Percentiles rank a stretch among this genome's conserved stretches.
Evolutionary conservation across 2,329 filamentous ascomycete genomes (phyloP).

Genomic region (Dothistroma septosporum): DNA sequence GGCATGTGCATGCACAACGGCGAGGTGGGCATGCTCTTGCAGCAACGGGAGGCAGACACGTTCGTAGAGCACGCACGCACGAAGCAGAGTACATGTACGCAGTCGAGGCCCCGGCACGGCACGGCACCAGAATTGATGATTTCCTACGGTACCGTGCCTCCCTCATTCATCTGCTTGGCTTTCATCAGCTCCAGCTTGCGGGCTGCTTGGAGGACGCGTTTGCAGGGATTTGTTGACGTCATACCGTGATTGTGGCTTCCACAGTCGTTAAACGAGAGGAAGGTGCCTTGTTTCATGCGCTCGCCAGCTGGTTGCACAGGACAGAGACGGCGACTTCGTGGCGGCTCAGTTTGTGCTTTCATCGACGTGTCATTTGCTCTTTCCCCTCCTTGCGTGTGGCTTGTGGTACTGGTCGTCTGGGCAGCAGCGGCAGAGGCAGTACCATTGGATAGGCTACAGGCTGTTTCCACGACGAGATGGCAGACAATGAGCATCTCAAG

Average conservation of each 20-base stretch:
- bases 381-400: neutral
- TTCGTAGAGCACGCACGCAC: too few species aligned
- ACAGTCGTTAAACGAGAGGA: neutral
- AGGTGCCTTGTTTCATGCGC: neutral
- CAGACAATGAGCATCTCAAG: constrained; percentile 15
- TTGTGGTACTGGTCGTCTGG: neutral
- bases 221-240: neutral
- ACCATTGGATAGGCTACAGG: neutral
- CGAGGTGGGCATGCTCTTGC: neutral
- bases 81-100: too few species aligned
- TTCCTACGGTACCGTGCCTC: neutral
- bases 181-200: neutral
- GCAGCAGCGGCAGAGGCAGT: neutral
- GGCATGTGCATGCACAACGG: neutral
- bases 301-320: neutral
- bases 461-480: constrained; percentile 4
- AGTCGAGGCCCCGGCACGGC: too few species aligned
- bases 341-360: neutral
- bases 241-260: neutral
- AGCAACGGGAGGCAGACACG: neutral
- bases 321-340: neutral
- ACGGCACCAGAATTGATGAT: too few species aligned
- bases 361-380: neutral
- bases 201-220: neutral
- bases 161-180: neutral